Percentiles rank a stretch among this genome's conserved stretches.
Conservation (phyloP, 768 basidiomycete genomes). For the Cyclocybe cylindracea region DNA sequence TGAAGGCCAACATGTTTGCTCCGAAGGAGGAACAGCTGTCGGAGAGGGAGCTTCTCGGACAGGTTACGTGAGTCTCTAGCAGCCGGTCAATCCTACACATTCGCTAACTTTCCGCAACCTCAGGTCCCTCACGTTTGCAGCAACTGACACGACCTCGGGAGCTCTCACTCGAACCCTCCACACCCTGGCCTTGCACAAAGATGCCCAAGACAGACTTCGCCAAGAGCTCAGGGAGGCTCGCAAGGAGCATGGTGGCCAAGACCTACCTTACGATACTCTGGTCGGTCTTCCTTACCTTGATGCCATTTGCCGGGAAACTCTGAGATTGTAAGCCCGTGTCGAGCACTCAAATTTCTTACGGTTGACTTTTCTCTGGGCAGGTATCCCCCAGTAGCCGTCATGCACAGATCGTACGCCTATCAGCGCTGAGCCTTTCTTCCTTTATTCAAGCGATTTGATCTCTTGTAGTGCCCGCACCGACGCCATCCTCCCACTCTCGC, state of each 20-base stretch:
- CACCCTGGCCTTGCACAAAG: conserved; percentile 30
- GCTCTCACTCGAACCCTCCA: conserved; percentile 37
- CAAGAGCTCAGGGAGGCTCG: conserved; percentile 32
- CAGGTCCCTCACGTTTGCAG: conserved; percentile 35
- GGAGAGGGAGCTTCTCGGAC: conserved; percentile 33
- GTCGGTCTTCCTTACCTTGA: conserved; percentile 38
- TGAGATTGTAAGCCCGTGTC: conserved; percentile 31
- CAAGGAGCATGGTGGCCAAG: conserved; percentile 14
- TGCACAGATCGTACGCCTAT: conserved; percentile 12
- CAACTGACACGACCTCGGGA: conserved; percentile 45
- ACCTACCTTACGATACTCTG: conserved; percentile 38
- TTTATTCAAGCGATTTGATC: background rate
- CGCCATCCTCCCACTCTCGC: conserved; percentile 40
- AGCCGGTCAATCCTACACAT: background rate
- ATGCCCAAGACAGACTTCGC: conserved; percentile 35
- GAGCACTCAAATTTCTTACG: background rate
- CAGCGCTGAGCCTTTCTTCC: conserved; percentile 1
- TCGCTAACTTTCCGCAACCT: background rate
- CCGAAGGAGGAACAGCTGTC: conserved; percentile 31
- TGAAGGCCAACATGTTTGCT: conserved; percentile 34
- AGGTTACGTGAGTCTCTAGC: conserved; percentile 22
- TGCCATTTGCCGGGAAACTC: conserved; percentile 39
- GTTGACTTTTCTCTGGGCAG: conserved; percentile 1
- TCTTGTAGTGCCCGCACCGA: conserved; percentile 27
- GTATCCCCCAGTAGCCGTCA: conserved; percentile 19